Base-by-base conservation (phyloP, 257 asterid genomes). In the Galeopsis tetrahit region DNA sequence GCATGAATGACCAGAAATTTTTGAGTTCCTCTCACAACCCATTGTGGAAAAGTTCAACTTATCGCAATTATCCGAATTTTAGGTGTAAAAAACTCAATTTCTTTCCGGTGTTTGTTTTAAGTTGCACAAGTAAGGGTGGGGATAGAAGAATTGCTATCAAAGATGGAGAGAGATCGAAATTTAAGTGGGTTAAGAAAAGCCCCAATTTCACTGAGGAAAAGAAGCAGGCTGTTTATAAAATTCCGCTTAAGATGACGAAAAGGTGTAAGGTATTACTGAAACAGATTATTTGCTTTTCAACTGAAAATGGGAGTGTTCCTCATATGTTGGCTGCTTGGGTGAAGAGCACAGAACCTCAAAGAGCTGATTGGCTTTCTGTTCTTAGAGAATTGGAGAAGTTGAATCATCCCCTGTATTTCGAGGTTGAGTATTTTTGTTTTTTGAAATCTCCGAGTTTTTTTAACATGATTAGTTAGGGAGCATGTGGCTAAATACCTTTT, bases 281-380 rank as follows among this genome's bases (percentile, higher is more conserved):
- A 68, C 86, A 85, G 66, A 82, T 94, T 2, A 76, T 89, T 57
- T 86, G 95, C 77, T 89, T 77, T 69, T 72, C 93, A 11, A 39
- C 78, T 56, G 93, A 87, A 78, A 87, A 76, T 36, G 87, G 90
- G 32, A 79, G 82, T 67, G 77, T 91, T 40, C 53, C 85, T 35
- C 63, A 44, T 13, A 78, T 91, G 90, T 61, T 91, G 87, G 87
- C 82, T 76, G 73, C 82, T 38, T 94, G 96, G 97, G 96, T 85
- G 82, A 94, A 77, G 88, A 88, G 91, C 66, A 85, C 89, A 75
- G 84, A 83, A 70, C 98, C 97, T 61, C 74, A 44, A 15, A 82
- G 98, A 84, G 85, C 93, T 63, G 96, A 93, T 75, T 93, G 98
- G 98, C 92, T 93, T 69, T 44, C 79, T 64, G 83, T 85, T 81